Conservation (phyloP, 768 basidiomycete species). For the Mrakia blollopis region DNA sequence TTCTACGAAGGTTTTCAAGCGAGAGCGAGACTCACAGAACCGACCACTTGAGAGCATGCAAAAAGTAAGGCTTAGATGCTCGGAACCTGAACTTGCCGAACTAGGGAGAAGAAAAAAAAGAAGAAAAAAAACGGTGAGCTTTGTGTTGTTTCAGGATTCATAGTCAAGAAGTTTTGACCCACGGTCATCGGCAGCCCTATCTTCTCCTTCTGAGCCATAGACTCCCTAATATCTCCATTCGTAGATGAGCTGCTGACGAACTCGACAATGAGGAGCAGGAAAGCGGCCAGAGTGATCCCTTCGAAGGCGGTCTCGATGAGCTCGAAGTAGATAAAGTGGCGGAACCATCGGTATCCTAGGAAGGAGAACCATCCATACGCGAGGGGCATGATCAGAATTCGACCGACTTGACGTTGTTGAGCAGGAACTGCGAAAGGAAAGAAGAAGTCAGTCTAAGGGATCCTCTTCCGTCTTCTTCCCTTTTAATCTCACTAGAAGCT, state of each 20-base stretch:
- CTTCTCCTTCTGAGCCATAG: constrained; percentile 77
- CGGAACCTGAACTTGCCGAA: not conserved
- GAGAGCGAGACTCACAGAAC: constrained; percentile 51
- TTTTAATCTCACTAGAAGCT: too few species aligned
- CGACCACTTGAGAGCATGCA: constrained; percentile 56
- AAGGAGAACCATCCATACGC: too few species aligned
- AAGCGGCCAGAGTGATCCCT: constrained; percentile 79
- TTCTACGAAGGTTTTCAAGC: too few species aligned
- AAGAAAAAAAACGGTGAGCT: not conserved
- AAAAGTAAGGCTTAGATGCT: constrained; percentile 25
- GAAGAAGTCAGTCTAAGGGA: too few species aligned
- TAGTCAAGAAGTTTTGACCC: not conserved
- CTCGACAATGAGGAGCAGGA: constrained; percentile 72
- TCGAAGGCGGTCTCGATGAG: constrained; percentile 39
- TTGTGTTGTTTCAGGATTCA: too few species aligned
- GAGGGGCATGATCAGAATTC: too few species aligned
- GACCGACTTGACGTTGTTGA: too few species aligned
- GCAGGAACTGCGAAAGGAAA: too few species aligned
- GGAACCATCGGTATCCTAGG: not conserved
- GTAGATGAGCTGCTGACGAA: constrained; percentile 68
- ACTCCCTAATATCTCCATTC: constrained; percentile 61
- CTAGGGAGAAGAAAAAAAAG: not conserved
- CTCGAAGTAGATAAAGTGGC: too few species aligned
- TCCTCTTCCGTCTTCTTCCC: too few species aligned
- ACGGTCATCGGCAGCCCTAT: constrained; percentile 36